Percentiles rank a stretch among this genome's conserved stretches.
Evolutionary conservation across 495 filamentous ascomycete genomes (phyloP).

Genomic region (Penicillium atrosanguineum): DNA sequence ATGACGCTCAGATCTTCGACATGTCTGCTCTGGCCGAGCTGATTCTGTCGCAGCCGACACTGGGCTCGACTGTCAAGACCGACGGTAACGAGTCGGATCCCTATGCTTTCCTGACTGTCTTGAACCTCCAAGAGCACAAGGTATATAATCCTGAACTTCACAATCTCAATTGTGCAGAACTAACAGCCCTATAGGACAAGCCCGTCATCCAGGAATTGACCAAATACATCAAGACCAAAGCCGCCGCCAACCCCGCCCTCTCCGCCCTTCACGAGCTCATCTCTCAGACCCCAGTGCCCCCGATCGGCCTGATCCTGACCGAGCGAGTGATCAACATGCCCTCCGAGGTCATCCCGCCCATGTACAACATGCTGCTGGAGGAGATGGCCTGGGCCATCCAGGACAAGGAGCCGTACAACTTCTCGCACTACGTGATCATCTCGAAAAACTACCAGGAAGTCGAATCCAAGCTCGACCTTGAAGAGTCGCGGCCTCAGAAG

Average conservation of each 20-base stretch:
- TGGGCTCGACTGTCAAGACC: constrained; percentile 94
- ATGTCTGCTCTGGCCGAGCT: constrained; percentile 82
- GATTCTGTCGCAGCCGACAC: constrained; percentile 80
- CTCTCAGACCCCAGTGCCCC: constrained; percentile 46
- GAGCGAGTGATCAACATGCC: constrained; percentile 97
- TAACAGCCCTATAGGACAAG: constrained; percentile 51
- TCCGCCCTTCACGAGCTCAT: constrained; percentile 54
- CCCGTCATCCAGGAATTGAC: constrained; percentile 65
- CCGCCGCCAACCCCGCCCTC: constrained; percentile 51
- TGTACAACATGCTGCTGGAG: constrained; percentile 94
- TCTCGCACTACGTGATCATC: constrained; percentile 87
- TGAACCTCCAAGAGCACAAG: constrained; percentile 79
- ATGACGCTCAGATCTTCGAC: constrained; percentile 79
- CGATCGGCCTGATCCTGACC: constrained; percentile 80
- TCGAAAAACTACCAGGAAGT: constrained; percentile 91
- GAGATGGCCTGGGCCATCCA: constrained; percentile 88
- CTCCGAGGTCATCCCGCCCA: constrained; percentile 82
- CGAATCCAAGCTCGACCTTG: constrained; percentile 71
- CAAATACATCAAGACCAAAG: constrained; percentile 66
- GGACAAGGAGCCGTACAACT: constrained; percentile 89
- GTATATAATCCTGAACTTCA: constrained; percentile 27
- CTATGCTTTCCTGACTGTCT: constrained; percentile 87
- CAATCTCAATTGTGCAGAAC: not conserved
- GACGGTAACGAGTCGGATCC: constrained; percentile 93
- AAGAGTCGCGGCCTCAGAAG: constrained; percentile 67